These are phyloP conservation scores for Porcisia hertigi DNA, from an alignment of 208 protist genomes.

Conservation along the genomic window DNA sequence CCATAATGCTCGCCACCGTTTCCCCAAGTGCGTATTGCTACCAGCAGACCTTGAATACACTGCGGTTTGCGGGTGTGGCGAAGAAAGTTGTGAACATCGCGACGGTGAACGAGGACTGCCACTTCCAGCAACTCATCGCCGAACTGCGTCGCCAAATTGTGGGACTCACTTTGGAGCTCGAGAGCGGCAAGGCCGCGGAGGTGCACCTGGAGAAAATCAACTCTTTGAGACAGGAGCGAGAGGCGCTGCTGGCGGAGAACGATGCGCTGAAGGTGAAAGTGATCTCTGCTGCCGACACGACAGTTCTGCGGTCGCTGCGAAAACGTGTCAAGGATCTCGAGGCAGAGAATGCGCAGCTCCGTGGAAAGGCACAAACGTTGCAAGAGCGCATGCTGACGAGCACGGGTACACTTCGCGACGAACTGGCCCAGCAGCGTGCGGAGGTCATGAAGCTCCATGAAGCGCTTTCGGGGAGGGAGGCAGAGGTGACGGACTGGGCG, in stretches of 20 bases:
- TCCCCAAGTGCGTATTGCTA: conserved; percentile 81
- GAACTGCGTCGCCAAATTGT: conserved; percentile 80
- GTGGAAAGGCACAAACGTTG: conserved; percentile 47
- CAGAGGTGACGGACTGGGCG: conserved; percentile 39
- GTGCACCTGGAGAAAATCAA: conserved; percentile 60
- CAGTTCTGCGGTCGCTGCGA: conserved; percentile 42
- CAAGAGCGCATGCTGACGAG: conserved; percentile 56
- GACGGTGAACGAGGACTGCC: conserved; percentile 82
- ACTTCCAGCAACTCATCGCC: conserved; percentile 76
- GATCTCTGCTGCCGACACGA: conserved; percentile 37
- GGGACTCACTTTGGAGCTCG: conserved; percentile 76
- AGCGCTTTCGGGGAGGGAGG: conserved; percentile 36
- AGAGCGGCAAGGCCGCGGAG: conserved; percentile 66
- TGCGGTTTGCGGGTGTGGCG: conserved; percentile 84
- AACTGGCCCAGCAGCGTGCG: conserved; percentile 48
- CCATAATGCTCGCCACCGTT: conserved; percentile 87
- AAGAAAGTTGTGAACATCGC: conserved; percentile 89
- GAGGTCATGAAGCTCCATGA: conserved; percentile 55
- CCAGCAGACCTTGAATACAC: conserved; percentile 85
- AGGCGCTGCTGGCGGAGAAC: conserved; percentile 44
- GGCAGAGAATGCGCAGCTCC: conserved; percentile 44
- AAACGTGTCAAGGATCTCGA: conserved; percentile 52
- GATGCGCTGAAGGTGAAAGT: conserved; percentile 44
- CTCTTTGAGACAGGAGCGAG: conserved; percentile 40
- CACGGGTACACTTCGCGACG: conserved; percentile 61